phyloP scores from a whole-genome alignment of 805 yeast species.

The Zygoascus flipseniorum region DNA sequence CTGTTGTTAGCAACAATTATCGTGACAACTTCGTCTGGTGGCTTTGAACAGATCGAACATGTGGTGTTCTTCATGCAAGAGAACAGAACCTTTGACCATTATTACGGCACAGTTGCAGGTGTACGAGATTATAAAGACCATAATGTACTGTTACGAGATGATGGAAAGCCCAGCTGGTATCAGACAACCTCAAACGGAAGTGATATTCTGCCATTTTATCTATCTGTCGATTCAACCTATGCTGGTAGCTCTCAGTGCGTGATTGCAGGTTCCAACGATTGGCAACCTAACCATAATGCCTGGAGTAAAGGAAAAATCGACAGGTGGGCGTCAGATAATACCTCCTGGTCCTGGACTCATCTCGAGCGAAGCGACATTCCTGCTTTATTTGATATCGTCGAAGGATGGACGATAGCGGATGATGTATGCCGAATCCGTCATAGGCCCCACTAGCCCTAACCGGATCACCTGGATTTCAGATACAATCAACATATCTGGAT shows the following conservation, averaged over 20 bases:
- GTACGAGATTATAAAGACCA: constrained; percentile 22
- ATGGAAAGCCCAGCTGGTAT: constrained; percentile 10
- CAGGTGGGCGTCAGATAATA: constrained; percentile 21
- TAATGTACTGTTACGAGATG: constrained; percentile 9
- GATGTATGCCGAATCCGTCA: constrained; percentile 22
- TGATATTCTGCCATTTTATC: constrained; percentile 19
- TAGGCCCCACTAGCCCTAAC: constrained; percentile 23
- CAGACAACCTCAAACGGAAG: constrained; percentile 7
- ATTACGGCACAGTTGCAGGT: constrained; percentile 20
- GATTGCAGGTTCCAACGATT: constrained; percentile 21
- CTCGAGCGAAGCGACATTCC: constrained; percentile 18
- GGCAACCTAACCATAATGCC: constrained; percentile 20
- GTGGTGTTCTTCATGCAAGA: constrained; percentile 20
- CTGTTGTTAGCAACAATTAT: not conserved
- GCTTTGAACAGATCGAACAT: constrained; percentile 10
- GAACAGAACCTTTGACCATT: constrained; percentile 19
- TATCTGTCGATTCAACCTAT: constrained; percentile 14
- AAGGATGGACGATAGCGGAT: constrained; percentile 21
- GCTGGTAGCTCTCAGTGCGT: constrained; percentile 18
- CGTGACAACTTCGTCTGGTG: not conserved
- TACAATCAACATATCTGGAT: constrained; percentile 15
- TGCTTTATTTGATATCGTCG: constrained; percentile 20
- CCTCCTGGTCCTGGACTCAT: constrained; percentile 19
- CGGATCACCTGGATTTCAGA: constrained; percentile 22
- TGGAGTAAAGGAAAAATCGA: constrained; percentile 20